These are phyloP conservation scores for Tinospora cordifolia DNA, from an alignment of 164 flowering plant genomes.

Conservation along the genomic window DNA sequence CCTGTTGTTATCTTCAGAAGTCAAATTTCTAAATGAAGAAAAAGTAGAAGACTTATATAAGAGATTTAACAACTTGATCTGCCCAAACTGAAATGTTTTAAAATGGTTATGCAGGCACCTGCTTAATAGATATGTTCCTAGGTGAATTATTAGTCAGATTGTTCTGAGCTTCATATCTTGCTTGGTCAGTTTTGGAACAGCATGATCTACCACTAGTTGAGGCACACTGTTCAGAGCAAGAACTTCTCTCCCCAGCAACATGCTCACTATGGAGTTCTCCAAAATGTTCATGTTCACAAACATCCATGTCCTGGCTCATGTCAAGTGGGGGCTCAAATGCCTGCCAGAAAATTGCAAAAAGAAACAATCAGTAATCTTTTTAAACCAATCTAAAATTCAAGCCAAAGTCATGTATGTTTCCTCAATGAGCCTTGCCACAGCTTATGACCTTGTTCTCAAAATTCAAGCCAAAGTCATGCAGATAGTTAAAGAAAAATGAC, in stretches of 20 bases:
- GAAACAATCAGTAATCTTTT: not conserved
- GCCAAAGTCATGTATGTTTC: not conserved
- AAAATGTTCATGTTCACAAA: constrained; percentile 32
- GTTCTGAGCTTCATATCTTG: constrained; percentile 20
- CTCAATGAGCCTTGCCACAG: not conserved
- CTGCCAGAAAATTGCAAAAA: constrained; percentile 30
- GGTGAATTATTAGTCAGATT: constrained; percentile 16
- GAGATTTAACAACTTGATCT: constrained; percentile 1
- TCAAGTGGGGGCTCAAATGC: constrained; percentile 94
- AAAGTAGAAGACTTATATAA: constrained; percentile 10
- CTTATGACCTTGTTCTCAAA: not conserved
- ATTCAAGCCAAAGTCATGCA: not conserved
- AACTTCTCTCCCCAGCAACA: constrained; percentile 22
- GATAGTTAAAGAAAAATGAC: not conserved
- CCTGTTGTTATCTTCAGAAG: constrained; percentile 48
- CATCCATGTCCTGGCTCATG: constrained; percentile 64
- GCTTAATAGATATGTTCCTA: constrained; percentile 10
- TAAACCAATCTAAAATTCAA: constrained; percentile 1
- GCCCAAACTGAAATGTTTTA: not conserved
- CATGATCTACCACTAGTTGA: constrained; percentile 32
- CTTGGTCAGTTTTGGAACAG: constrained; percentile 21
- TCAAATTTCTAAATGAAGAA: constrained; percentile 39
- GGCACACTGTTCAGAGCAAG: constrained; percentile 24
- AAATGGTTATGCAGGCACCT: constrained; percentile 30
- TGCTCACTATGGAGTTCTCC: constrained; percentile 22